These are phyloP conservation scores for Rubia yunnanensis DNA, from an alignment of 257 asterid species.

Conservation along the genomic window DNA sequence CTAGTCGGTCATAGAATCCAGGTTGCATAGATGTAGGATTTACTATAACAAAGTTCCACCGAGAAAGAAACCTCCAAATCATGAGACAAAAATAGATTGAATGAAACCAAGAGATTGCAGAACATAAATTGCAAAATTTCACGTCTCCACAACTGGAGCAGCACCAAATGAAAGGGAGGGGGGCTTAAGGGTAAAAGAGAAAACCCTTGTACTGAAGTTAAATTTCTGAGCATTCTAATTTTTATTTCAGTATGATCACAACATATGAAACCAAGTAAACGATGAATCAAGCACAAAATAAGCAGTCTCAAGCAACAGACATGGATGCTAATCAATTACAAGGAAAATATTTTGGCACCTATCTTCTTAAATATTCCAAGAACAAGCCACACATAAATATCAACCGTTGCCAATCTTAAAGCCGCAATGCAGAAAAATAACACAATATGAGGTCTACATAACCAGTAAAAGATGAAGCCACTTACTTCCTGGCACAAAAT, in stretches of 20 bases:
- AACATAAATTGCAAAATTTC: not conserved
- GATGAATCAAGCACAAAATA: not conserved
- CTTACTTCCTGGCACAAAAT: constrained; percentile 78
- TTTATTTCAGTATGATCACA: not conserved
- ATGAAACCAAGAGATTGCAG: not conserved
- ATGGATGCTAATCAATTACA: not conserved
- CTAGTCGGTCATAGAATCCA: not conserved
- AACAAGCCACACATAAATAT: not conserved
- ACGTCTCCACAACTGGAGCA: not conserved
- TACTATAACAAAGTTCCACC: not conserved
- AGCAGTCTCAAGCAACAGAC: not conserved
- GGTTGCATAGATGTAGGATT: no score
- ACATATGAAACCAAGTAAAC: not conserved
- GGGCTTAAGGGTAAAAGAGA: no score
- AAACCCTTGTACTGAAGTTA: not conserved
- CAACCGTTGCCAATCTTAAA: not conserved
- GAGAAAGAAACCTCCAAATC: not conserved
- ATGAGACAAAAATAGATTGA: not conserved
- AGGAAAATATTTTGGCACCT: not conserved
- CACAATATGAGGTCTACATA: not conserved
- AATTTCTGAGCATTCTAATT: not conserved
- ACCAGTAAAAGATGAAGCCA: not conserved
- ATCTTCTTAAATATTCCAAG: not conserved
- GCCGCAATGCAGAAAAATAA: not conserved
- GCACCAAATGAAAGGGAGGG: not conserved